Conservation (phyloP, 1,284 basidiomycete species). For the Microbotryum violaceum region DNA sequence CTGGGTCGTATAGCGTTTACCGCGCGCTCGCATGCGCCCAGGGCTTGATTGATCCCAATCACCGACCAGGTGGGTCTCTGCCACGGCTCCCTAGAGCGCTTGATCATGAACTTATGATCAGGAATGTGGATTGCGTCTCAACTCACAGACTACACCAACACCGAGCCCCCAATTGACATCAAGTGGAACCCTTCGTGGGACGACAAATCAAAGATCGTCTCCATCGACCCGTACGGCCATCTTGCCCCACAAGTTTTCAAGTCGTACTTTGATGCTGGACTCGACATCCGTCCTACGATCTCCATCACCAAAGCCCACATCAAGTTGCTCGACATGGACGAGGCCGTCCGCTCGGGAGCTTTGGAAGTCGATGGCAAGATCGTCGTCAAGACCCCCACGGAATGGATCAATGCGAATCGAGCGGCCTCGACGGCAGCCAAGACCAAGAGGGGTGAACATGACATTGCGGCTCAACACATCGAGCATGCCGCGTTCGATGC, state of each 20-base stretch:
- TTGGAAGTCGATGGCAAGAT: conserved; percentile 75
- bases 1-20: conserved; percentile 90
- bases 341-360: conserved; percentile 60
- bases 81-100: background rate
- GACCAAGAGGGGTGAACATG: conserved; percentile 37
- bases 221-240: conserved; percentile 92
- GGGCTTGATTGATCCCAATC: conserved; percentile 70
- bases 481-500: conserved; percentile 50
- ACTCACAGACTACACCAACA: conserved; percentile 65
- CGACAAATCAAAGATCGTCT: conserved; percentile 75
- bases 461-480: conserved; percentile 55
- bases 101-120: background rate
- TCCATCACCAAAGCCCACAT: conserved; percentile 76
- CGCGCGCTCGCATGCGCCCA: conserved; percentile 84
- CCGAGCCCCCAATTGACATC: conserved; percentile 79
- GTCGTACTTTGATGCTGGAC: conserved; percentile 40
- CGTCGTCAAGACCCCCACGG: conserved; percentile 48
- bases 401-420: conserved; percentile 30
- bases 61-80: conserved; percentile 37
- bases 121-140: too few species aligned
- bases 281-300: conserved; percentile 83
- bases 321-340: conserved; percentile 87
- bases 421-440: conserved; percentile 42
- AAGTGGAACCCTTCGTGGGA: conserved; percentile 75
- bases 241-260: conserved; percentile 72